These are phyloP conservation scores for Boletus fagicola DNA, from an alignment of 768 basidiomycete species.

Conservation along the genomic window DNA sequence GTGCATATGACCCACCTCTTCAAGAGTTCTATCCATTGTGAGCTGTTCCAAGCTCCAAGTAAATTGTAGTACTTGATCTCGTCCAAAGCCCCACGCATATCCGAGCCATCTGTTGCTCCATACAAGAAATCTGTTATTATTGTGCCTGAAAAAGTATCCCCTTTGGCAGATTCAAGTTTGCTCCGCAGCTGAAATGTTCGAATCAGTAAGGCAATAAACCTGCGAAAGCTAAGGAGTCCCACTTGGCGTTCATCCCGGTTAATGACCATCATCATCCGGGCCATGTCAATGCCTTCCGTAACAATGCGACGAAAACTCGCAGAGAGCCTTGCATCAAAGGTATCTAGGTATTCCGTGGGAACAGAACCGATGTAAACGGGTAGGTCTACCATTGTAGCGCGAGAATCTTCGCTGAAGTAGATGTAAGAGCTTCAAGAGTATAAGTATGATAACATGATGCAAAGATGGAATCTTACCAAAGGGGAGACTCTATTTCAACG, in stretches of 20 bases:
- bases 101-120: slow-evolving; percentile 77
- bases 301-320: slow-evolving; percentile 68
- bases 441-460: slow-evolving; percentile 13
- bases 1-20: slow-evolving; percentile 52
- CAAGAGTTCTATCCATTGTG: slow-evolving; percentile 76
- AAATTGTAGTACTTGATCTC: slow-evolving; percentile 71
- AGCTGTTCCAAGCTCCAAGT: slow-evolving; percentile 67
- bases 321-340: slow-evolving; percentile 66
- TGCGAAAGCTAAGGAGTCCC: slow-evolving; percentile 2
- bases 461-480: slow-evolving; percentile 55
- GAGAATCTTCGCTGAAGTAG: slow-evolving; percentile 74
- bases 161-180: slow-evolving; percentile 78
- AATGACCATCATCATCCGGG: slow-evolving; percentile 83
- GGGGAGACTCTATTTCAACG: slow-evolving; percentile 85
- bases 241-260: slow-evolving; percentile 87
- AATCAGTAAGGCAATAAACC: slow-evolving; percentile 2
- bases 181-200: slow-evolving; percentile 63
- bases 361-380: slow-evolving; percentile 81
- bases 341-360: slow-evolving; percentile 74
- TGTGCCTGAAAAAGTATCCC: slow-evolving; percentile 71
- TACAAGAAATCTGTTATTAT: slow-evolving; percentile 87
- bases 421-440: slow-evolving; percentile 65
- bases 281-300: slow-evolving; percentile 82
- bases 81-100: slow-evolving; percentile 69
- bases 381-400: slow-evolving; percentile 70